These are phyloP conservation scores for Globisporangium rhizosaccharum DNA, from an alignment of 352 stramenopile genomes.

Conservation along the genomic window DNA sequence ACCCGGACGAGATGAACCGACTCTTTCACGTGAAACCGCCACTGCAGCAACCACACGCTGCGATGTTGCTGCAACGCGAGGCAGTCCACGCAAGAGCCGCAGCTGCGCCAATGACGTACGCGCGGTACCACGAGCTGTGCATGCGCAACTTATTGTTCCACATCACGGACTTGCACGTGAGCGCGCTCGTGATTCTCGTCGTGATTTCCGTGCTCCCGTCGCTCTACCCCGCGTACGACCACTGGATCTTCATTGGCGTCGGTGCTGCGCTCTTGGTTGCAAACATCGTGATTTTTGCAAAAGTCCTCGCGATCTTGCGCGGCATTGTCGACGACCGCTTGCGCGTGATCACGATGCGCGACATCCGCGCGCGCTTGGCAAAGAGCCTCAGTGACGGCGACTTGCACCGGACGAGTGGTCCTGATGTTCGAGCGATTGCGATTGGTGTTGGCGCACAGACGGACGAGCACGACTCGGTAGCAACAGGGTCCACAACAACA, in stretches of 20 bases:
- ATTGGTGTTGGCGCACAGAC: too few relatives aligned
- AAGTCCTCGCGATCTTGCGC: slow-evolving; percentile 74
- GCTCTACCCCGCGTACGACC: slow-evolving; percentile 50
- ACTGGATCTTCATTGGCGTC: slow-evolving; percentile 75
- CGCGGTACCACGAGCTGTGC: slow-evolving; percentile 74
- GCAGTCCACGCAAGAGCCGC: slow-evolving; percentile 6
- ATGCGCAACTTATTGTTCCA: slow-evolving; percentile 83
- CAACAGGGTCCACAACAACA: background rate
- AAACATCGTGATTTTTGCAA: slow-evolving; percentile 83
- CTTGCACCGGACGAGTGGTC: background rate
- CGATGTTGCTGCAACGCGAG: slow-evolving; percentile 14
- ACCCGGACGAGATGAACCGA: slow-evolving; percentile 74
- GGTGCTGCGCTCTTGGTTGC: slow-evolving; percentile 43
- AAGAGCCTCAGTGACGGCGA: slow-evolving; percentile 1
- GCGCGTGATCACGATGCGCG: slow-evolving; percentile 54
- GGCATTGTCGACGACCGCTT: slow-evolving; percentile 83
- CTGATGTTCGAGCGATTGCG: background rate
- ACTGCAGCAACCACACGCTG: background rate
- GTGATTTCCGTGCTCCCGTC: slow-evolving; percentile 65
- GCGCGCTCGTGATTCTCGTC: slow-evolving; percentile 70
- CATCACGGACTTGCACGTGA: slow-evolving; percentile 77
- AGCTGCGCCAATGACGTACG: slow-evolving; percentile 49
- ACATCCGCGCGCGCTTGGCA: slow-evolving; percentile 46
- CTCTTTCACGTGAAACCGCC: slow-evolving; percentile 54
- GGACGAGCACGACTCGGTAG: too few relatives aligned